Conservation (phyloP, 140 eudicot species). For the Oenanthe javanica region DNA sequence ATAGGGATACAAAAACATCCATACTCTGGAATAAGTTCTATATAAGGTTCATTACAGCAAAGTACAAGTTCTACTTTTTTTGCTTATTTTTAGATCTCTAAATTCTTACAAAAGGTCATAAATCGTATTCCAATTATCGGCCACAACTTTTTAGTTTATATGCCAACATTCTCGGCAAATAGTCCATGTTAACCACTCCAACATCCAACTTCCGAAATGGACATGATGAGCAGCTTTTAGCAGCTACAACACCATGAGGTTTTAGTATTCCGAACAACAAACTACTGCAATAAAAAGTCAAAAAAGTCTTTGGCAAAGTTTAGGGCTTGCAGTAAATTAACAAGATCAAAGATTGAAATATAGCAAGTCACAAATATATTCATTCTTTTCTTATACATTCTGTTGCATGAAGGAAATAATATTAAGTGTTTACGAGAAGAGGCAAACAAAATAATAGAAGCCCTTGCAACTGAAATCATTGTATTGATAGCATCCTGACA, state of each 20-base stretch:
- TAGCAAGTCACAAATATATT: not conserved
- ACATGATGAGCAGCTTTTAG: not conserved
- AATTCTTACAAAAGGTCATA: too few species aligned
- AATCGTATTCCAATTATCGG: too few species aligned
- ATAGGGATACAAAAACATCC: not conserved
- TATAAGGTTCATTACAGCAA: too few species aligned
- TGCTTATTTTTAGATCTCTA: too few species aligned
- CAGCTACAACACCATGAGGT: not conserved
- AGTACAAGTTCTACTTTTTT: too few species aligned
- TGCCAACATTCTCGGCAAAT: not conserved
- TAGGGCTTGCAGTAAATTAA: not conserved
- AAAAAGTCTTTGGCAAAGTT: not conserved
- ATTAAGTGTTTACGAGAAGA: not conserved
- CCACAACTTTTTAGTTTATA: too few species aligned
- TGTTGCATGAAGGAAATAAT: not conserved
- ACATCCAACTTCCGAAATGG: not conserved
- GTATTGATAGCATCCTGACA: not conserved
- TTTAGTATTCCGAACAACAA: not conserved
- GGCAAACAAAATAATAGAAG: not conserved
- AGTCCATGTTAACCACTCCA: not conserved
- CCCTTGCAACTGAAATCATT: conserved; percentile 2
- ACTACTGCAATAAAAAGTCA: not conserved
- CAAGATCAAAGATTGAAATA: not conserved
- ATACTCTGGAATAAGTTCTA: too few species aligned
- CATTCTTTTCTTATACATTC: conserved; percentile 1